Base-by-base conservation (phyloP, 78 protist genomes). In the Carpediemonas membranifera region DNA sequence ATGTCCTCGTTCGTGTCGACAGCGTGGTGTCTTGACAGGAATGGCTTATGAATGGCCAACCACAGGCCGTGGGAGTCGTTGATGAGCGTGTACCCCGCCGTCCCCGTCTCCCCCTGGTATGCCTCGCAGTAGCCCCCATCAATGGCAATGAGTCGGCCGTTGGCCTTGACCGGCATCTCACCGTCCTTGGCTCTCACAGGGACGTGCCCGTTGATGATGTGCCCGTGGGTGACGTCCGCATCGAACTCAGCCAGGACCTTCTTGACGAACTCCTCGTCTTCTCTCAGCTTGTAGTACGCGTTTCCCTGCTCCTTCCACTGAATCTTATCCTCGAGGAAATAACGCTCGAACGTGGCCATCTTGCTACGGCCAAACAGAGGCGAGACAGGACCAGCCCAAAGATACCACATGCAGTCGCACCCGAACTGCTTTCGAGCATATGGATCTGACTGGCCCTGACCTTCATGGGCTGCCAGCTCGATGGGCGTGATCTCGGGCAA, bases 341-440 rank as follows among this genome's bases (percentile, higher is more conserved):
- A 68, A 14, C 66, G 61, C 33, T 68, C 73, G 36, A 68, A 68
- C 13, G 73, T 68, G 25, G 59, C 28, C 73, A 68, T 68, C 33
- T 28, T 19, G 19, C 66, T 56, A 53, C 54, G 51, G 25, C 61
- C 66, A 33, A 68, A 68, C 36, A 68, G 11, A 14, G 73, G 73
- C 18, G 73, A 68, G 9, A 41, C 54, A 3, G 65, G 44, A 19
- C 61, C 66, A n/a, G 59, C 33, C 73, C 73, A 68, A 7, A 68
- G 19, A n/a, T n/a, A n/a, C 59, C 54, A 68, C 24, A 18, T 41
- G 24, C 3, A 3, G 19, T 28, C 13, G 36, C 41, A 54, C 31
- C 51, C n/a, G 19, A 19, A 5, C 7, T 39, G 31, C 33, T 7
- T 5, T 16, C 33, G 58, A 7, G 7, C 65, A 7, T 31, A 28